Base-by-base conservation (phyloP, 306 rosid species). In the Cyclanthera cordifolia region DNA sequence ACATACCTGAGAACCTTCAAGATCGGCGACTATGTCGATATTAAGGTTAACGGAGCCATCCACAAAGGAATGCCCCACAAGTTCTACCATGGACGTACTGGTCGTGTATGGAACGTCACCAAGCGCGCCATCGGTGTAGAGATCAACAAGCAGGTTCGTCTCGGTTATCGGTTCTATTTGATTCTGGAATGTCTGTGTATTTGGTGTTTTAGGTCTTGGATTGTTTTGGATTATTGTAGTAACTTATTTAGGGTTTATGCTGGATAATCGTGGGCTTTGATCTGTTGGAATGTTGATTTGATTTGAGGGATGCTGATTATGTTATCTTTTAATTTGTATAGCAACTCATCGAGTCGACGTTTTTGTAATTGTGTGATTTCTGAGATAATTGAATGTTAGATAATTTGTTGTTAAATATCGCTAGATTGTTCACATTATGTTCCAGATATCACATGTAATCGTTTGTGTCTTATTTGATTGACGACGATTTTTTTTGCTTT, bases 1-100 rank as follows among this genome's bases (percentile, higher is more conserved):
- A 93, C 96, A 0, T 93, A 93, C 53, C 87, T 93, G 9, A 70
- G 89, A 37, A 87, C 91, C 41, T 93, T 71, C 76, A 85, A 69
- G 73, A 79, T 86, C 51, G 99, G 99, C 3, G 96, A 93, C 13
- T 78, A 83, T 37, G 99, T 93, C 0, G 99, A 93, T 19, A 4
- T 93, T 58, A 90, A 82, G 80, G 99, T 93, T 2, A 93, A 93
- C 53, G 99, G 99, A 4, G 99, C 95, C 45, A 76, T 93, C 14
- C 99, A 93, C 77, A 93, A 93, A 69, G 99, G 99, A 6, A 93
- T 93, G 99, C 99, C 96, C 0, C 99, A 93, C 74, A 93, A 93
- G 73, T 93, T 90, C 81, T 93, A 93, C 81, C 99, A 93, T 17
- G 99, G 99, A 23, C 96, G 99, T 43, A 93, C 99, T 4, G 99